Evolutionary conservation across 345 rosid species (phyloP).

Genomic region (Lepidium sativum): DNA sequence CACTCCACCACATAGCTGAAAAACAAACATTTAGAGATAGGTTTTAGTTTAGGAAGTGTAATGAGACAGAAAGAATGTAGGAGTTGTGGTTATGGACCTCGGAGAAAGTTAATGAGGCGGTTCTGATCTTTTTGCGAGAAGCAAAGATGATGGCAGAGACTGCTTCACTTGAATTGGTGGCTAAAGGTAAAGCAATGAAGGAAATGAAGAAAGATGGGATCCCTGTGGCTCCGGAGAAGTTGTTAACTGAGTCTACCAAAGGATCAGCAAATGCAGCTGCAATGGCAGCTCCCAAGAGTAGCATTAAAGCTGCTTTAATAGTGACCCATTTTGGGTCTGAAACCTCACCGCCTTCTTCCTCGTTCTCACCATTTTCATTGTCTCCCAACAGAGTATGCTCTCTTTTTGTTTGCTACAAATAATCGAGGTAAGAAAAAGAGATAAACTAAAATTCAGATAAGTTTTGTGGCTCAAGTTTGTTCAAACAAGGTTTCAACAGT

Average conservation of each 20-base stretch:
- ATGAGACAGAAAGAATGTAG: neutral
- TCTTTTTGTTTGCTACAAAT: conserved; percentile 60
- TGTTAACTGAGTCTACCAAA: conserved; percentile 83
- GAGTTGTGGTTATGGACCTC: conserved; percentile 43
- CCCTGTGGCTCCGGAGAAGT: conserved; percentile 82
- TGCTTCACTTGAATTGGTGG: conserved; percentile 92
- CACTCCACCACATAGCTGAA: conserved; percentile 87
- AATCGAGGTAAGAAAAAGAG: neutral
- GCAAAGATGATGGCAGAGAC: conserved; percentile 89
- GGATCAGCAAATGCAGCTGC: conserved; percentile 97
- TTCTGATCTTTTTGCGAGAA: conserved; percentile 65
- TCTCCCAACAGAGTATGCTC: conserved; percentile 59
- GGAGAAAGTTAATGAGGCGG: conserved; percentile 82
- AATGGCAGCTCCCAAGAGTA: conserved; percentile 68
- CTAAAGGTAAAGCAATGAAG: conserved; percentile 81
- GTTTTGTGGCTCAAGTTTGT: conserved; percentile 3
- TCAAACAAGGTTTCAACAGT: neutral
- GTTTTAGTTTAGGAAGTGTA: neutral
- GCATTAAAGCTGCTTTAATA: conserved; percentile 54
- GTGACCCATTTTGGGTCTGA: conserved; percentile 46
- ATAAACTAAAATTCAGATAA: neutral
- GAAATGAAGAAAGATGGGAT: conserved; percentile 96
- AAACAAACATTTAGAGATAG: neutral
- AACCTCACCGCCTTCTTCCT: conserved; percentile 40
- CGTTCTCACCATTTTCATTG: conserved; percentile 48